A percentile compares a stretch with the other conserved stretches of the same genome.
Evolutionary conservation across 768 basidiomycete genomes (phyloP).

Genomic region (Suillus luteus): DNA sequence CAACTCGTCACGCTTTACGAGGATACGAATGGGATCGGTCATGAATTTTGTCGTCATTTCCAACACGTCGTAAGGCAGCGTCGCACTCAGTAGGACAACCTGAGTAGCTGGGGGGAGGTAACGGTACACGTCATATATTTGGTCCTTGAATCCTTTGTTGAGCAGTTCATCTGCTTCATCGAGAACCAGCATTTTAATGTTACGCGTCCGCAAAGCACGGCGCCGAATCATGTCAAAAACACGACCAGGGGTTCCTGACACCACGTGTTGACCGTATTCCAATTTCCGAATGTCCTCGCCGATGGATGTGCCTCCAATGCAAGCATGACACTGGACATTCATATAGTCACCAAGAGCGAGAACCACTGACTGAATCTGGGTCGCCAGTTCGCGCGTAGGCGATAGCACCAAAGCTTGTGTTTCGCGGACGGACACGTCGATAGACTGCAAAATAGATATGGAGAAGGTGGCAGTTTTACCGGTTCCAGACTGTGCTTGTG

Average conservation of each 20-base stretch:
- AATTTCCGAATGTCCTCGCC: constrained; percentile 97
- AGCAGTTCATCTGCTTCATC: constrained; percentile 96
- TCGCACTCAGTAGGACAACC: constrained; percentile 95
- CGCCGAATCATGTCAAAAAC: constrained; percentile 99
- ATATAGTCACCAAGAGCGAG: constrained; percentile 97
- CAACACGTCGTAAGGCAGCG: constrained; percentile 93
- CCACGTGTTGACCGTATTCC: constrained; percentile 96
- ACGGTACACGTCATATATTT: constrained; percentile 98
- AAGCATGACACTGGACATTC: constrained; percentile 99
- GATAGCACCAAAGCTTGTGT: constrained; percentile 96
- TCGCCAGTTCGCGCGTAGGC: constrained; percentile 97
- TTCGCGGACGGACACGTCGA: constrained; percentile 93
- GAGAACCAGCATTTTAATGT: constrained; percentile 96
- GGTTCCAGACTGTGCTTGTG: constrained; percentile 98
- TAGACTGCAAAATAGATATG: constrained; percentile 96
- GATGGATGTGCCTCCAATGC: constrained; percentile 96
- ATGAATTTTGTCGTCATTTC: constrained; percentile 99
- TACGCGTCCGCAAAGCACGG: constrained; percentile 87
- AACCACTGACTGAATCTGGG: constrained; percentile 98
- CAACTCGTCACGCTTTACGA: constrained; percentile 99
- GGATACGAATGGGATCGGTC: constrained; percentile 97
- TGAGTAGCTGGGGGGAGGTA: constrained; percentile 97
- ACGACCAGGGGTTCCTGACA: constrained; percentile 95
- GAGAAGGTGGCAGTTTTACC: constrained; percentile 99
- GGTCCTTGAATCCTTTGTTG: constrained; percentile 98